phyloP scores from a whole-genome alignment of 2,329 filamentous ascomycete species.

The Dryadomyces quercivorus region DNA sequence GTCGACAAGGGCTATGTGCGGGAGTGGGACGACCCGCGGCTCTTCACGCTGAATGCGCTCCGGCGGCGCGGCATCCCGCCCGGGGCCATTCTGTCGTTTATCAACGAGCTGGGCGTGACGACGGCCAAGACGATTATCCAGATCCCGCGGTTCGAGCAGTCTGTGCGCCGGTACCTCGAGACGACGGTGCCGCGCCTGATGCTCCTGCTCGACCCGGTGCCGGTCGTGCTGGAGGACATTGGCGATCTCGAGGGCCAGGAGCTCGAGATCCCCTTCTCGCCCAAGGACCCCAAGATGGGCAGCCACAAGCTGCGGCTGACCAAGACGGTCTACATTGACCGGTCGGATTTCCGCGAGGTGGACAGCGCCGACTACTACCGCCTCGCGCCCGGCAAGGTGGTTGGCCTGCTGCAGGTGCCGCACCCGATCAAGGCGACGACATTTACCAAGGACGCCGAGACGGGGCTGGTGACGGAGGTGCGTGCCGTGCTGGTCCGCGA shows the following conservation, averaged over 20 bases:
- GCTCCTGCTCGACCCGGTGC: constrained; percentile 77
- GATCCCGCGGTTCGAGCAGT: constrained; percentile 71
- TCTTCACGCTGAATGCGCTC: constrained; percentile 79
- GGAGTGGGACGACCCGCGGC: constrained; percentile 81
- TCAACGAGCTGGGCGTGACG: constrained; percentile 84
- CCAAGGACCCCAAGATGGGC: constrained; percentile 62
- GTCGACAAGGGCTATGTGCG: constrained; percentile 68
- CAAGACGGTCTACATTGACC: constrained; percentile 73
- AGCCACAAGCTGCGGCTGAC: constrained; percentile 53
- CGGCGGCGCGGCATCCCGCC: constrained; percentile 78
- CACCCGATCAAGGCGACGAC: constrained; percentile 57
- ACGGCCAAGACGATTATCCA: constrained; percentile 71
- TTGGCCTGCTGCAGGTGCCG: constrained; percentile 60
- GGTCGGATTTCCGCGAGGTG: constrained; percentile 62
- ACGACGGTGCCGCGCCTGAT: constrained; percentile 78
- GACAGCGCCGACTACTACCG: constrained; percentile 67
- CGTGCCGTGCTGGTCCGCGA: constrained; percentile 59
- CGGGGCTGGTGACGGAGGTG: constrained; percentile 42
- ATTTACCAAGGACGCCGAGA: constrained; percentile 51
- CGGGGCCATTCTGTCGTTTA: constrained; percentile 76
- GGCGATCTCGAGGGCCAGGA: constrained; percentile 50
- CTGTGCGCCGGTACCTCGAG: constrained; percentile 76
- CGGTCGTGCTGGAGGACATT: constrained; percentile 69
- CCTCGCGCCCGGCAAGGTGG: constrained; percentile 57
- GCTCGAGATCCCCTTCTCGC: constrained; percentile 64